These are phyloP conservation scores for Hansenula lynferdii DNA, from an alignment of 1,139 yeast genomes.

Conservation along the genomic window DNA sequence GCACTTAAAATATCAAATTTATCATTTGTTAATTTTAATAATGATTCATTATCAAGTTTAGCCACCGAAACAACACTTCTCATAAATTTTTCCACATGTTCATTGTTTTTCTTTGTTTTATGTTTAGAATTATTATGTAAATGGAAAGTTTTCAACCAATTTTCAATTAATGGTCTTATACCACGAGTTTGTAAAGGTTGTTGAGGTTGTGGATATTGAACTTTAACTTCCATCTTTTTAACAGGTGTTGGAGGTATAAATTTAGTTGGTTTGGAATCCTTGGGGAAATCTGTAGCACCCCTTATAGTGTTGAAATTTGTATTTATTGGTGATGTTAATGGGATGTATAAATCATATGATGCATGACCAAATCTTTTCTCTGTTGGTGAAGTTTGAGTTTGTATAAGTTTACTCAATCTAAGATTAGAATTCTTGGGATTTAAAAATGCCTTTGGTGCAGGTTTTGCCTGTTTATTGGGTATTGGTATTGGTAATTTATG, in stretches of 20 bases:
- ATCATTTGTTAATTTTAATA: constrained; percentile 30
- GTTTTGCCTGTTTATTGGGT: constrained; percentile 5
- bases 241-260: constrained; percentile 66
- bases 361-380: too few relatives aligned
- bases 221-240: constrained; percentile 46
- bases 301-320: constrained; percentile 26
- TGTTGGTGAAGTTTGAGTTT: too few relatives aligned
- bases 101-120: constrained; percentile 11
- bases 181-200: constrained; percentile 15
- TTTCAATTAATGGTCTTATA: constrained; percentile 16
- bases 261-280: constrained; percentile 37
- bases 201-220: constrained; percentile 13
- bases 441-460: constrained; percentile 15
- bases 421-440: constrained; percentile 21
- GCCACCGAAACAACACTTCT: constrained; percentile 35
- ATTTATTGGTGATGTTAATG: constrained; percentile 18
- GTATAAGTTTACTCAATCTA: constrained; percentile 10
- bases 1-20: constrained; percentile 76
- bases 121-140: constrained; percentile 5
- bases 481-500: constrained; percentile 21
- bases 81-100: constrained; percentile 29
- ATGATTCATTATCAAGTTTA: constrained; percentile 23
- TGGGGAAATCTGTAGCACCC: constrained; percentile 27
- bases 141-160: constrained; percentile 20
- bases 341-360: constrained; percentile 13